Conservation (phyloP, 345 rosid genomes). For the Carallia pectinifolia region DNA sequence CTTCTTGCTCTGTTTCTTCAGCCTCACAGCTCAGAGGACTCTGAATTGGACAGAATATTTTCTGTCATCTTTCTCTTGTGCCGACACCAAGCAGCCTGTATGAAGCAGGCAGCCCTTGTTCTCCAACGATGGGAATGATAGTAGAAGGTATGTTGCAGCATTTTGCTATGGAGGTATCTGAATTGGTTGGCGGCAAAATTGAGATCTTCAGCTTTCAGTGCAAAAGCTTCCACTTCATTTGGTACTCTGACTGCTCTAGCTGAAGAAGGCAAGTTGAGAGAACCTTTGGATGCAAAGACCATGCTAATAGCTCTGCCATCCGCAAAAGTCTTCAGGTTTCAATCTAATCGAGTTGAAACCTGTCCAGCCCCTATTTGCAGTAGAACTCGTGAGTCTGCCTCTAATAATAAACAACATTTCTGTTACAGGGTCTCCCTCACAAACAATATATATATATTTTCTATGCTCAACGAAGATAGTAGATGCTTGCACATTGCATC, state of each 20-base stretch:
- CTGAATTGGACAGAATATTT: neutral
- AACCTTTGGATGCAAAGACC: neutral
- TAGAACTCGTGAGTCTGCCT: constrained; percentile 27
- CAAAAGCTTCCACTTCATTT: neutral
- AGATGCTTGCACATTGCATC: constrained; percentile 13
- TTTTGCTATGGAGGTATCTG: constrained; percentile 38
- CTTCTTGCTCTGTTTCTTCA: too few species aligned
- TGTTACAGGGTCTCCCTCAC: constrained; percentile 44
- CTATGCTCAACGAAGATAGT: constrained; percentile 30
- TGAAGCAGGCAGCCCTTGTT: constrained; percentile 40
- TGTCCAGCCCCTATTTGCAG: constrained; percentile 40
- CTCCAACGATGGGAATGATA: constrained; percentile 34
- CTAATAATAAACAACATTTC: constrained; percentile 44
- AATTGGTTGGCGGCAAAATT: constrained; percentile 23
- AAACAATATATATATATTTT: constrained; percentile 27
- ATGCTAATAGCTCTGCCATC: neutral
- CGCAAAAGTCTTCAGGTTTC: neutral
- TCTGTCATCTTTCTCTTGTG: constrained; percentile 28
- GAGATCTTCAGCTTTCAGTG: neutral
- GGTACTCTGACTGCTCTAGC: neutral
- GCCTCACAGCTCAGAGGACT: neutral
- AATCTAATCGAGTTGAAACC: constrained; percentile 36
- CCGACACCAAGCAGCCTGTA: constrained; percentile 45
- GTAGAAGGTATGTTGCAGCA: constrained; percentile 30
- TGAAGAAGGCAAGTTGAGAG: neutral